These are phyloP conservation scores for Linaria vulgaris DNA, from an alignment of 257 asterid species.

Conservation along the genomic window DNA sequence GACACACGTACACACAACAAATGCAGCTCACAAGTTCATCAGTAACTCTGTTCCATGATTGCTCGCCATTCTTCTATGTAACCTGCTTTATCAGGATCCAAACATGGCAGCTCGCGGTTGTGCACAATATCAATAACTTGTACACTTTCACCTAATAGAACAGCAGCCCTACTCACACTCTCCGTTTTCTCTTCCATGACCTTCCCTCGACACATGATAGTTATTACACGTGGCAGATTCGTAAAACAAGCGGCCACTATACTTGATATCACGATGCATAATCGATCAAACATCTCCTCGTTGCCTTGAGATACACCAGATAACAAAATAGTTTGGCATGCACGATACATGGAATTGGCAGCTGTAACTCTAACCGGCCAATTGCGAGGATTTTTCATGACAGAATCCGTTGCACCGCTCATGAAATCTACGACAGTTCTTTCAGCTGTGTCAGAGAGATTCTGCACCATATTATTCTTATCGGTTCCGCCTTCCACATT, in stretches of 20 bases:
- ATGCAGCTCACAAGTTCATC: not conserved
- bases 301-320: not conserved
- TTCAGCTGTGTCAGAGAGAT: conserved; percentile 15
- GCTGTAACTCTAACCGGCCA: conserved; percentile 26
- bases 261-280: conserved; percentile 31
- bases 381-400: conserved; percentile 21
- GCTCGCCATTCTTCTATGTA: conserved; percentile 30
- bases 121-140: conserved; percentile 29
- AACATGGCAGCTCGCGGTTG: conserved; percentile 22
- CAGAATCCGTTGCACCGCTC: not conserved
- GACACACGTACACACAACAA: too few species aligned
- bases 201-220: conserved; percentile 20
- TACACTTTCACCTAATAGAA: conserved; percentile 34
- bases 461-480: not conserved
- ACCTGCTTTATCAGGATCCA: conserved; percentile 22
- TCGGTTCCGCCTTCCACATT: not conserved
- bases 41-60: not conserved
- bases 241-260: conserved; percentile 42
- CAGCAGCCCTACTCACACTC: conserved; percentile 26
- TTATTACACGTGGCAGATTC: conserved; percentile 28
- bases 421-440: conserved; percentile 9
- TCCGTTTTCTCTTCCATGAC: conserved; percentile 32
- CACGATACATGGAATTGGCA: conserved; percentile 41
- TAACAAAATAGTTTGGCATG: conserved; percentile 26
- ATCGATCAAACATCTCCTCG: conserved; percentile 23